phyloP scores from a whole-genome alignment of 495 filamentous ascomycete genomes.

The Thermothielavioides terrestris region DNA sequence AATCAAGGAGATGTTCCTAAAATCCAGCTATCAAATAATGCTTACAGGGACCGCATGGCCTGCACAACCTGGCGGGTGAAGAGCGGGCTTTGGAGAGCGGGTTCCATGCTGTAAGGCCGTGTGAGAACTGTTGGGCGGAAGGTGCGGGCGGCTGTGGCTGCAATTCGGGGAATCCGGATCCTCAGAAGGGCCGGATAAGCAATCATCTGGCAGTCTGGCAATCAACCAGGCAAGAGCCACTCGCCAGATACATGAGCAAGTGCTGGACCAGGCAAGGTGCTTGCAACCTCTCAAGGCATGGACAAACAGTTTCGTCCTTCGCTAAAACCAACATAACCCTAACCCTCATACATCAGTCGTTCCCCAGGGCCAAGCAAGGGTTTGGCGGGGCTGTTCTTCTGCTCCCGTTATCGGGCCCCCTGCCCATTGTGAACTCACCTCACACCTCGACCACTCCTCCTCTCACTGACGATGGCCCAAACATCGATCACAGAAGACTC shows the following conservation, averaged over 20 bases:
- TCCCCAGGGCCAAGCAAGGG: constrained; percentile 1
- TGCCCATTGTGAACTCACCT: background rate
- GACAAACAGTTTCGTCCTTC: too few species aligned
- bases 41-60: constrained; percentile 76
- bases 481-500: constrained; percentile 60
- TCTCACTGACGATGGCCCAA: constrained; percentile 37
- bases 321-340: background rate
- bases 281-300: too few species aligned
- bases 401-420: background rate
- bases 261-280: too few species aligned
- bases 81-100: constrained; percentile 28
- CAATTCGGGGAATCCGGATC: background rate
- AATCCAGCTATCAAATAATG: too few species aligned
- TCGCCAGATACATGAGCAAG: too few species aligned
- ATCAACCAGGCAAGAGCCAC: too few species aligned
- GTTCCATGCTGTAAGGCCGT: constrained; percentile 15
- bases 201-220: too few species aligned
- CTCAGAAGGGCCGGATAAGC: background rate
- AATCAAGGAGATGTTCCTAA: too few species aligned
- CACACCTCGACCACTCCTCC: constrained; percentile 9
- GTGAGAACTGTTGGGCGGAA: background rate
- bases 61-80: constrained; percentile 73
- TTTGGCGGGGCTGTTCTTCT: constrained; percentile 11
- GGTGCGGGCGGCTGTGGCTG: background rate
- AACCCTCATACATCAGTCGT: constrained; percentile 3